Evolutionary conservation across 306 rosid species (phyloP), one percentile per base, ranked within the genome.

Genomic region (Pyrus communis): DNA sequence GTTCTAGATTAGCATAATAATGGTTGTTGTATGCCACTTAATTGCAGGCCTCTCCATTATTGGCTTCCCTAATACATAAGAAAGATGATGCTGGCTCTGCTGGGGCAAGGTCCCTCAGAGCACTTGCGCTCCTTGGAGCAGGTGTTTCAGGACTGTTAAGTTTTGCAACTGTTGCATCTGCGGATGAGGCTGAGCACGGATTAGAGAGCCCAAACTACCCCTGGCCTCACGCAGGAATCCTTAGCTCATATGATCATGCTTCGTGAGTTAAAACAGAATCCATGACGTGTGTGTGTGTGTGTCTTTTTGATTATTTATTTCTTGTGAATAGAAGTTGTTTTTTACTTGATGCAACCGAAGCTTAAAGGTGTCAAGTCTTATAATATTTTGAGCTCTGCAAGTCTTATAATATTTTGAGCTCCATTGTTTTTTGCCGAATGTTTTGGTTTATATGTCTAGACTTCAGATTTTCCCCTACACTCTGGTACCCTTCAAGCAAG

Each of bases 171-270:
- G 77, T 87, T 10, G 95, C 97, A 76, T 86, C 89, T 59, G 96
- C 98, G 70, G 99, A 96, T 88, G 99, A 96, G 86, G 97, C 98
- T 65, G 99, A 96, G 77, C 98, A 96, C 75, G 98, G 99, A 76
- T 88, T 96, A 65, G 97, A 84, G 42, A 87, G 89, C 80, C 92
- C 99, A 70, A 84, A 43, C 89, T 96, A 92, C 87, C 99, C 99
- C 40, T 96, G 99, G 99, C 99, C 99, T 77, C 99, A 96, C 81
- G n/a, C 82, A 71, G 99, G 99, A 72, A 96, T 96, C 69, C 95
- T 96, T 62, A 96, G 99, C 79, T 96, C 99, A 81, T 96, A 96
- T 68, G 99, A 96, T 73, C 99, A 92, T 80, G 96, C 93, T 81
- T 91, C 99, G 98, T 92, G 71, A 87, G 99, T 89, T 80, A 60